phyloP scores from a whole-genome alignment of 805 yeast species.

The Priceomyces fermenticarens region DNA sequence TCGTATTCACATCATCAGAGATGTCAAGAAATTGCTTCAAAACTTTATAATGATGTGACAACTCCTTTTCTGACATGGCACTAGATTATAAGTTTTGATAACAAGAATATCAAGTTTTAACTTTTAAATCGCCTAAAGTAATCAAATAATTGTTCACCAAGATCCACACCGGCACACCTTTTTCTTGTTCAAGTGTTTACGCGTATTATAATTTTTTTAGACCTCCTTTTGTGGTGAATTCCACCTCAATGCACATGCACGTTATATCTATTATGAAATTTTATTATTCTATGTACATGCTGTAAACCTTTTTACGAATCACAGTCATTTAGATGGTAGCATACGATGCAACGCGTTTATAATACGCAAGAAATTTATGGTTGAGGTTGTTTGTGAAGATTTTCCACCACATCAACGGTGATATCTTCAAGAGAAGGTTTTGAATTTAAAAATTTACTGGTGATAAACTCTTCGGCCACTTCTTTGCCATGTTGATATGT shows the following conservation, averaged over 20 bases:
- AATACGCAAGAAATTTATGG: too few relatives aligned
- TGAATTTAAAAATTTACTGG: conserved; percentile 42
- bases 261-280: neutral
- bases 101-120: neutral
- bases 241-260: too few relatives aligned
- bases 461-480: conserved; percentile 57
- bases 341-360: neutral
- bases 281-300: conserved; percentile 4
- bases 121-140: neutral
- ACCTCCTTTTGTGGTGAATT: too few relatives aligned
- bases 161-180: too few relatives aligned
- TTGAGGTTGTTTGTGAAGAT: neutral
- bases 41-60: conserved; percentile 46
- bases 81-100: neutral
- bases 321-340: neutral
- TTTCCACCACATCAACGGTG: conserved; percentile 21
- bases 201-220: too few relatives aligned
- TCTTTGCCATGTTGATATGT: conserved; percentile 58
- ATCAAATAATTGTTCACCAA: neutral
- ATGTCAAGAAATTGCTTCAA: conserved; percentile 50
- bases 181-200: too few relatives aligned
- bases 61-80: conserved; percentile 29
- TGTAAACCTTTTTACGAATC: neutral
- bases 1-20: conserved; percentile 43
- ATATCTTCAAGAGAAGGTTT: conserved; percentile 31